Evolutionary conservation across 345 rosid genomes (phyloP).

Genomic region (Mercurialis annua): DNA sequence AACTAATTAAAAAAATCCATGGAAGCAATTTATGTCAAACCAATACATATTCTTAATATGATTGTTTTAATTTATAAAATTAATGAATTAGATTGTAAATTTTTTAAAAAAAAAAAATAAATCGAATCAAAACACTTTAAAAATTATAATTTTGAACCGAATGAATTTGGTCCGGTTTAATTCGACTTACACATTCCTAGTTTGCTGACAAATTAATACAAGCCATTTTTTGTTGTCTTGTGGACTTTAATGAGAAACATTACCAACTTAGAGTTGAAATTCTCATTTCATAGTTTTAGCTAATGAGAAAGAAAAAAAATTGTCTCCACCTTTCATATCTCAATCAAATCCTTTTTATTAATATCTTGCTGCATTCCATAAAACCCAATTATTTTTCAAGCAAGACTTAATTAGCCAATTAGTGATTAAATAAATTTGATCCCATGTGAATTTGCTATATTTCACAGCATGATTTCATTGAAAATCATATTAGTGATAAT

Average conservation of each 20-base stretch:
- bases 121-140: neutral
- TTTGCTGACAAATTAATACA: conserved; percentile 28
- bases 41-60: too few relatives aligned
- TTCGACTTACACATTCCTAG: too few relatives aligned
- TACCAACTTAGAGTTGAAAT: conserved; percentile 34
- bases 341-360: neutral
- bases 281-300: conserved; percentile 4
- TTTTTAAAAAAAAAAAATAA: neutral
- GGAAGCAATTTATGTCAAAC: too few relatives aligned
- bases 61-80: too few relatives aligned
- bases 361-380: conserved; percentile 9
- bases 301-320: neutral
- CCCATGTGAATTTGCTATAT: conserved; percentile 13
- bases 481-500: neutral
- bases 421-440: neutral
- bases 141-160: neutral
- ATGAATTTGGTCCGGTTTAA: too few relatives aligned
- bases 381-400: neutral
- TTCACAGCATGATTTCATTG: neutral
- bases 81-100: too few relatives aligned
- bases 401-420: neutral
- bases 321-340: neutral
- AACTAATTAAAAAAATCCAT: too few relatives aligned
- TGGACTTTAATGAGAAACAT: conserved; percentile 31
- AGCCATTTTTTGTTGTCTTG: conserved; percentile 26